Conservation (phyloP, 2,329 filamentous ascomycete species). For the Colletotrichum agaves region DNA sequence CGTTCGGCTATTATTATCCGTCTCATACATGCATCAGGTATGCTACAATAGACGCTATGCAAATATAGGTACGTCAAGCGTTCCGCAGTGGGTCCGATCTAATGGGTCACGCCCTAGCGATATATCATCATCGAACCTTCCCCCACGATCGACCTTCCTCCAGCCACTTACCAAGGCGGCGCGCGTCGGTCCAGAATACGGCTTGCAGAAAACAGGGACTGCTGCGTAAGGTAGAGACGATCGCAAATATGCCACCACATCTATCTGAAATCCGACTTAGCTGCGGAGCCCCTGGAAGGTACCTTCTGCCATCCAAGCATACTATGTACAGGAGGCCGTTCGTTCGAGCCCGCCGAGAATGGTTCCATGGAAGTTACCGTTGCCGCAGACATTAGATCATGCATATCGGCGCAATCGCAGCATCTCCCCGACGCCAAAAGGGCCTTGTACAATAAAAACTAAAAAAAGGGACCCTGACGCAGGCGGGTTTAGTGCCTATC, state of each 20-base stretch:
- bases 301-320: too few relatives aligned
- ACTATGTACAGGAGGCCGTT: too few relatives aligned
- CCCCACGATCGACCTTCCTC: neutral
- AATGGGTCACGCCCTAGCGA: neutral
- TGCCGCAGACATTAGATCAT: too few relatives aligned
- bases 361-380: too few relatives aligned
- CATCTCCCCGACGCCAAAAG: too few relatives aligned
- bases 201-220: neutral
- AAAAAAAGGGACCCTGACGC: too few relatives aligned
- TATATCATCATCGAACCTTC: neutral
- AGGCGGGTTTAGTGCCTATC: too few relatives aligned
- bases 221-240: neutral
- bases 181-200: neutral
- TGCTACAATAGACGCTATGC: neutral
- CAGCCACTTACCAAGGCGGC: constrained; percentile 2
- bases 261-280: neutral
- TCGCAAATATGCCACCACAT: constrained; percentile 9
- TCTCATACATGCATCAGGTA: neutral
- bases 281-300: too few relatives aligned
- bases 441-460: too few relatives aligned
- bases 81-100: constrained; percentile 22
- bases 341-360: too few relatives aligned
- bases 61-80: neutral
- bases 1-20: neutral
- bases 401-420: too few relatives aligned